Evolutionary conservation across 1,284 basidiomycete genomes (phyloP).

Genomic region (Malassezia psittaci): DNA sequence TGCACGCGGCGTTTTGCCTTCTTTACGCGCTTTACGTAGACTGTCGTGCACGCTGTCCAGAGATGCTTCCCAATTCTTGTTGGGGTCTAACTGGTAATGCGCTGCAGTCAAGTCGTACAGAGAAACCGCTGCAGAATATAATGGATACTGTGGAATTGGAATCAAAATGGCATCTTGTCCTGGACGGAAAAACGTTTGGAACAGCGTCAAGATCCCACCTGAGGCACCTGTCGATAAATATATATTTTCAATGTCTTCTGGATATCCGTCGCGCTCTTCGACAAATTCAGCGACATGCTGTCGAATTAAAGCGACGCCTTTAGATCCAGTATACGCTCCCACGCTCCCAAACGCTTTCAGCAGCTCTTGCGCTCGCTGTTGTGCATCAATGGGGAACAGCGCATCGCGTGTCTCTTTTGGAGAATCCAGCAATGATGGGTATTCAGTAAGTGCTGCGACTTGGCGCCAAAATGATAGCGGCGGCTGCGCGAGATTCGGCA

Average conservation of each 20-base stretch:
- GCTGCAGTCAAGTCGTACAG: conserved; percentile 70
- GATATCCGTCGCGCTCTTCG: conserved; percentile 53
- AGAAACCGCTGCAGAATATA: conserved; percentile 88
- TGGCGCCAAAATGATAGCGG: conserved; percentile 88
- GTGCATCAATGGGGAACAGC: conserved; percentile 71
- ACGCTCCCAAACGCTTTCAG: conserved; percentile 79
- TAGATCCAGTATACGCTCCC: conserved; percentile 91
- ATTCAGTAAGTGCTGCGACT: conserved; percentile 83
- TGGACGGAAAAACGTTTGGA: conserved; percentile 65
- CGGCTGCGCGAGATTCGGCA: conserved; percentile 72
- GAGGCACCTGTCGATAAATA: conserved; percentile 92
- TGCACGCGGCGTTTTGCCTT: conserved; percentile 51
- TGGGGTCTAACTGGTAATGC: conserved; percentile 79
- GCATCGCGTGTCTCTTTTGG: conserved; percentile 40
- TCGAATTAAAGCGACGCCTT: conserved; percentile 80
- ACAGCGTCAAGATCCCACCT: conserved; percentile 75
- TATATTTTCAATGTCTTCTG: conserved; percentile 72
- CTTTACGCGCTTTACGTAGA: conserved; percentile 59
- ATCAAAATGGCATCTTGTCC: conserved; percentile 68
- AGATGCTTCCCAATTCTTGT: conserved; percentile 74
- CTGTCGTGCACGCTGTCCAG: conserved; percentile 60
- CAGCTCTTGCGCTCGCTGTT: conserved; percentile 70
- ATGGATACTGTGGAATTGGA: conserved; percentile 94
- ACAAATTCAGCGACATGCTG: conserved; percentile 84
- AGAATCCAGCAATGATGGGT: conserved; percentile 70